Evolutionary conservation across 164 flowering plant species (phyloP).

Genomic region (Santalum album): DNA sequence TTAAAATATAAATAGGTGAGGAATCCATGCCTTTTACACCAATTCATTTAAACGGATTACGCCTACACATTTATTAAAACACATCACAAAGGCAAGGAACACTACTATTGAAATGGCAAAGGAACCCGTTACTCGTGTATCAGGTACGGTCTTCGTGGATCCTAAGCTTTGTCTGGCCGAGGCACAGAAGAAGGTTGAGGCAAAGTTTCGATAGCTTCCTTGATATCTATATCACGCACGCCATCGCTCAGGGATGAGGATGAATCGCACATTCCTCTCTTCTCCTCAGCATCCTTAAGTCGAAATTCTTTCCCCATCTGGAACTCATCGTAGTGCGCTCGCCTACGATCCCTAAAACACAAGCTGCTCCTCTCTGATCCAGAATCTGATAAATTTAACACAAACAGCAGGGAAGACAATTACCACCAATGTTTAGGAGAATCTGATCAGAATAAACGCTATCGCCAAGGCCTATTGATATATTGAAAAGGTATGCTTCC

Average conservation of each 20-base stretch:
- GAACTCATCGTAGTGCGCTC: slow-evolving; percentile 85
- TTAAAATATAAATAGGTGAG: too few relatives aligned
- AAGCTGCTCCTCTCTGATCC: slow-evolving; percentile 32
- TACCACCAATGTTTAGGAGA: not conserved
- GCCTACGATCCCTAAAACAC: slow-evolving; percentile 71
- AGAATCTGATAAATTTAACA: slow-evolving; percentile 17
- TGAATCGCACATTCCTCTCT: slow-evolving; percentile 12
- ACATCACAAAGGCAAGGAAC: too few relatives aligned
- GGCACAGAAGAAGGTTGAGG: slow-evolving; percentile 9
- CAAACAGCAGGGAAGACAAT: not conserved
- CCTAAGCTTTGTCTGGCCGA: slow-evolving; percentile 19
- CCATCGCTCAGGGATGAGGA: slow-evolving; percentile 38
- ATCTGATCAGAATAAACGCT: too few relatives aligned
- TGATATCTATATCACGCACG: slow-evolving; percentile 34
- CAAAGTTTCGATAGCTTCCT: slow-evolving; percentile 14
- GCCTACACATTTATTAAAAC: too few relatives aligned
- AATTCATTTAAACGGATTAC: too few relatives aligned
- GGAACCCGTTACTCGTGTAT: not conserved
- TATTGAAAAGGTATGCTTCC: not conserved
- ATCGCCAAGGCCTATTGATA: not conserved
- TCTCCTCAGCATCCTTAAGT: slow-evolving; percentile 17
- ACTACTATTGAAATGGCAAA: not conserved
- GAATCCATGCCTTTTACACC: too few relatives aligned
- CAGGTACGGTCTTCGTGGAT: not conserved
- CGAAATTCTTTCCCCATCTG: slow-evolving; percentile 69